phyloP scores from a whole-genome alignment of 495 filamentous ascomycete genomes.

The Elaphomyces granulatus region DNA sequence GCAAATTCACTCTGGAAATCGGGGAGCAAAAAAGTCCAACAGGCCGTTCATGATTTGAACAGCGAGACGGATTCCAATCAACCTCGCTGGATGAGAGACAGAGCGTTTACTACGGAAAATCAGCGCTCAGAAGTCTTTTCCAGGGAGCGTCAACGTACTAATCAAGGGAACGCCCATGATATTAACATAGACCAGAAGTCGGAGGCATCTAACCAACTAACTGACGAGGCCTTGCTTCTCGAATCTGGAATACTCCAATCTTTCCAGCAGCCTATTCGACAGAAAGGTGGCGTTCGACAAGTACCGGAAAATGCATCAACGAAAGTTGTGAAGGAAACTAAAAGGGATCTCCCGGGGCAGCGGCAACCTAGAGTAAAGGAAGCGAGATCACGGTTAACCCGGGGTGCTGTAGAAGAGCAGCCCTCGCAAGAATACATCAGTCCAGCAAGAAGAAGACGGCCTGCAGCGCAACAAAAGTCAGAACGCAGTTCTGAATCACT shows the following conservation, averaged over 20 bases:
- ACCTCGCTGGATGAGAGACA: constrained; percentile 88
- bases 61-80: constrained; percentile 65
- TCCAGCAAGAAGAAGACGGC: constrained; percentile 65
- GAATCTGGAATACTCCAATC: constrained; percentile 35
- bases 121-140: constrained; percentile 9
- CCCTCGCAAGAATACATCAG: constrained; percentile 76
- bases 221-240: constrained; percentile 86
- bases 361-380: constrained; percentile 29
- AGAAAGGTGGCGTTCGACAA: neutral
- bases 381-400: constrained; percentile 46
- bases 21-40: constrained; percentile 86
- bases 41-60: constrained; percentile 84
- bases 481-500: constrained; percentile 45
- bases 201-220: constrained; percentile 32
- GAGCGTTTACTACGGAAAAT: constrained; percentile 27
- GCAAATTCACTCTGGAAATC: constrained; percentile 90
- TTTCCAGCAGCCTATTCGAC: constrained; percentile 21
- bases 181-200: constrained; percentile 1
- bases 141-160: constrained; percentile 8
- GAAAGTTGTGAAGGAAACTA: neutral
- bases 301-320: neutral
- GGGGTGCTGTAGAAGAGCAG: constrained; percentile 66
- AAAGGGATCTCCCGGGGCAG: constrained; percentile 2
- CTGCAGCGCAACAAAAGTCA: constrained; percentile 30
- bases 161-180: neutral